Percentiles rank a stretch among this genome's conserved stretches.
These are phyloP conservation scores for Guadua angustifolia DNA, from an alignment of 176 grass and related monocot species.

Conservation along the genomic window DNA sequence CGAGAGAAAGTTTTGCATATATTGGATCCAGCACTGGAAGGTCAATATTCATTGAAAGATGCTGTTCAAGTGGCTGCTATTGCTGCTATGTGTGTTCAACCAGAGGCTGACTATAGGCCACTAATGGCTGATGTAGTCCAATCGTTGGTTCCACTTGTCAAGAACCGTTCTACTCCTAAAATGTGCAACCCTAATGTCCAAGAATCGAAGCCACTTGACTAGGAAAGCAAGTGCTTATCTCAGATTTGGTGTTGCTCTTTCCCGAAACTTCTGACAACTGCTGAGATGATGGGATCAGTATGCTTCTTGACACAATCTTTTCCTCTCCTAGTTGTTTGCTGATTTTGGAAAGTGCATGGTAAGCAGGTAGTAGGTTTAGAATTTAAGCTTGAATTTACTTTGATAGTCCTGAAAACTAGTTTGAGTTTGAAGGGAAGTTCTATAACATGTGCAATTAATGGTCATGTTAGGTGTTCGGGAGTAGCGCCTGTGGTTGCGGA, in stretches of 20 bases:
- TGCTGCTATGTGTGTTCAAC: conserved; percentile 97
- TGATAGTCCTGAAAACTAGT: conserved; percentile 39
- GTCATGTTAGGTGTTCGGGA: conserved; percentile 23
- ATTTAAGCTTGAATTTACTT: conserved; percentile 27
- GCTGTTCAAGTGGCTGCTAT: conserved; percentile 97
- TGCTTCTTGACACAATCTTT: not conserved
- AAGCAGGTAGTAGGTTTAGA: conserved; percentile 17
- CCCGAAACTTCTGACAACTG: conserved; percentile 19
- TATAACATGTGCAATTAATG: conserved; percentile 38
- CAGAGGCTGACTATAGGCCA: conserved; percentile 95
- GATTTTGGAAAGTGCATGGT: conserved; percentile 24
- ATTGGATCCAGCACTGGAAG: conserved; percentile 91
- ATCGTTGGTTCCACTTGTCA: conserved; percentile 89
- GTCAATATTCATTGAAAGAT: conserved; percentile 98
- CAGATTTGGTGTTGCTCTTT: not conserved
- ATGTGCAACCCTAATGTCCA: conserved; percentile 52
- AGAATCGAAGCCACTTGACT: conserved; percentile 38
- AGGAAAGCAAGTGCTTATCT: conserved; percentile 20
- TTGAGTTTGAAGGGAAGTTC: conserved; percentile 42
- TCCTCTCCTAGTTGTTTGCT: conserved; percentile 21
- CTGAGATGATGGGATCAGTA: conserved; percentile 27
- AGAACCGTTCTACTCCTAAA: conserved; percentile 59
- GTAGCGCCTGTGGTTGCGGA: conserved; percentile 21
- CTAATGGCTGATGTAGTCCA: conserved; percentile 98
- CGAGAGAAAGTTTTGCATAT: conserved; percentile 87